Evolutionary conservation across 2,329 filamentous ascomycete genomes (phyloP).

Genomic region (Alternaria incomplexa): DNA sequence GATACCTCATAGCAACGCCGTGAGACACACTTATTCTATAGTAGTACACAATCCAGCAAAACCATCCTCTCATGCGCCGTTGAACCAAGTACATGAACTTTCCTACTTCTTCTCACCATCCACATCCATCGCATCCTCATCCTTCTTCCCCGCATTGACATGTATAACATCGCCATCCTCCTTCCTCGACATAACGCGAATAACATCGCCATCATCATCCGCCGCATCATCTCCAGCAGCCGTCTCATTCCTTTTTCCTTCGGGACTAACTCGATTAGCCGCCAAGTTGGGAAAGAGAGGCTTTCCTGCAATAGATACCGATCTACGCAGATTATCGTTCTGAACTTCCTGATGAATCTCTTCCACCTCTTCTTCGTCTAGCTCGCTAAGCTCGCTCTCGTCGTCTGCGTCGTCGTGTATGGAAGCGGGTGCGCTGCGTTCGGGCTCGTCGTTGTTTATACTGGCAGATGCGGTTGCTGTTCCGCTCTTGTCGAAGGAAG

Average conservation of each 20-base stretch:
- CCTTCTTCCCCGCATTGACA: background rate
- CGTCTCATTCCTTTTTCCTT: constrained; percentile 1
- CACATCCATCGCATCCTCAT: constrained; percentile 7
- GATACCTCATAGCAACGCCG: background rate
- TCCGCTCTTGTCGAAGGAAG: constrained; percentile 39
- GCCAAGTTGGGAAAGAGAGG: constrained; percentile 36
- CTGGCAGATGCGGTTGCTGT: constrained; percentile 48
- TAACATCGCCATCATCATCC: constrained; percentile 1
- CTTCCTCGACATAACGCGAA: background rate
- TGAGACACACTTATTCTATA: background rate
- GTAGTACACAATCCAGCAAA: background rate
- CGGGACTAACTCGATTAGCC: background rate
- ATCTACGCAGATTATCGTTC: constrained; percentile 14
- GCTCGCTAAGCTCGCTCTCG: constrained; percentile 61
- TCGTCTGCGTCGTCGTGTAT: constrained; percentile 61
- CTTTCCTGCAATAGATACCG: constrained; percentile 25
- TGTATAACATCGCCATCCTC: background rate
- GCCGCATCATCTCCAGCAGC: background rate
- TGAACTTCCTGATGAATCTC: constrained; percentile 38
- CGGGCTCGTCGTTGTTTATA: constrained; percentile 34
- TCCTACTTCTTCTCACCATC: constrained; percentile 6
- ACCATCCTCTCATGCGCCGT: too few relatives aligned
- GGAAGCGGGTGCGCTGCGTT: constrained; percentile 64
- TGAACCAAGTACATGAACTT: too few relatives aligned
- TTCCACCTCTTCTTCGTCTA: constrained; percentile 52